Evolutionary conservation across 2,329 filamentous ascomycete species (phyloP).

Genomic region (Aspergillus aculeatus): DNA sequence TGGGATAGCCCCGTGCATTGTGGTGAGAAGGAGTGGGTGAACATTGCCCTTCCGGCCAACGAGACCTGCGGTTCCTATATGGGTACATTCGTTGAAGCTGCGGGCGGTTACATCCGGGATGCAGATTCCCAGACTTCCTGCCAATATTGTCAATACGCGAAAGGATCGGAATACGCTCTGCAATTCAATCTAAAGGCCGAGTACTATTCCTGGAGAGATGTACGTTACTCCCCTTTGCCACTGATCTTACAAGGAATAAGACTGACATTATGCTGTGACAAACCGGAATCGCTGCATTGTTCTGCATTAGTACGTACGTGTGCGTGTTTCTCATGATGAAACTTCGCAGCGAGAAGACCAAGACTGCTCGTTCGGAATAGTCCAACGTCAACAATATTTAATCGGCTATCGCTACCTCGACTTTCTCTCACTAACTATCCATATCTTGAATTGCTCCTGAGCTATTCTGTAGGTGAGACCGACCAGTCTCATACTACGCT

Average conservation of each 20-base stretch:
- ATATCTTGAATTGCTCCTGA: too few relatives aligned
- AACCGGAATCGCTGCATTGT: slow-evolving; percentile 46
- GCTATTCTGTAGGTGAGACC: too few relatives aligned
- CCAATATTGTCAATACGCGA: slow-evolving; percentile 21
- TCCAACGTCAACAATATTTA: too few relatives aligned
- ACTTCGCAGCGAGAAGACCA: slow-evolving; percentile 49
- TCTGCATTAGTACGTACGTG: slow-evolving; percentile 44
- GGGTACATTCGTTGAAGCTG: slow-evolving; percentile 5
- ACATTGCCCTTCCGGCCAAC: slow-evolving; percentile 23
- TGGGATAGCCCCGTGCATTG: slow-evolving; percentile 39
- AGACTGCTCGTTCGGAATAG: slow-evolving; percentile 41
- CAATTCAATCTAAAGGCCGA: slow-evolving; percentile 34
- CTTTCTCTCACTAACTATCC: too few relatives aligned
- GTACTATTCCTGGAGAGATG: slow-evolving; percentile 41
- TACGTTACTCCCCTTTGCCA: slow-evolving; percentile 18
- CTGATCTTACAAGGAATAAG: too few relatives aligned
- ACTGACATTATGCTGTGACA: slow-evolving; percentile 7
- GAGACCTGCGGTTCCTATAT: slow-evolving; percentile 37
- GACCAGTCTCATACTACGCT: too few relatives aligned
- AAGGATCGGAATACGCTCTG: slow-evolving; percentile 35
- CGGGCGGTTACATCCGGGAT: too few relatives aligned
- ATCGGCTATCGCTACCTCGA: too few relatives aligned
- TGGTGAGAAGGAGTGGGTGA: slow-evolving; percentile 25
- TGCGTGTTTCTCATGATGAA: slow-evolving; percentile 52
- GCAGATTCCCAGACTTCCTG: slow-evolving; percentile 26